phyloP scores from a whole-genome alignment of 208 protist species.

The Leishmania arabica region DNA sequence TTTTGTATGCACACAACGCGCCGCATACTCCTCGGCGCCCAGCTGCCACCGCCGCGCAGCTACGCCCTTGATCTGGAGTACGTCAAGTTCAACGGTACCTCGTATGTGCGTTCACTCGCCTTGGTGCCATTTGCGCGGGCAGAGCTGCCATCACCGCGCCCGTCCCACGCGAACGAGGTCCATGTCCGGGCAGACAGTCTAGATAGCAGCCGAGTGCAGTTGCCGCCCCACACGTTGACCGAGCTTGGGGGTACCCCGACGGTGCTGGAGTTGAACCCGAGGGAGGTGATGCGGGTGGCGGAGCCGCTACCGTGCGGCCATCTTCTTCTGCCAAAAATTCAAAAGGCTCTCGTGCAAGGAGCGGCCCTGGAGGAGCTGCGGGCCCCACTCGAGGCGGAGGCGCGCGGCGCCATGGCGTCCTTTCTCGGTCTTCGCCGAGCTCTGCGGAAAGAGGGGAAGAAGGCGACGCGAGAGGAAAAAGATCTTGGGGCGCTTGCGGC shows the following conservation, averaged over 20 bases:
- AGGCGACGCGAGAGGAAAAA: no score
- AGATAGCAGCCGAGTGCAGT: background rate
- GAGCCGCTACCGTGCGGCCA: constrained; percentile 75
- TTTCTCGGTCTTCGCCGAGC: constrained; percentile 11
- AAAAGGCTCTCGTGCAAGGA: constrained; percentile 24
- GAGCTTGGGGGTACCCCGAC: constrained; percentile 21
- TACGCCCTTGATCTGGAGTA: constrained; percentile 79
- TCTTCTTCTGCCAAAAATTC: constrained; percentile 37
- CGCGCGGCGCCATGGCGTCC: constrained; percentile 4
- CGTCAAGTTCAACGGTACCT: constrained; percentile 51
- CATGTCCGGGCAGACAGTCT: background rate
- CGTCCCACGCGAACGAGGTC: background rate
- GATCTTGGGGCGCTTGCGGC: no score
- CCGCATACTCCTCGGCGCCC: background rate
- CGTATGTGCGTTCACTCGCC: constrained; percentile 51
- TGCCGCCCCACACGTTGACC: constrained; percentile 3
- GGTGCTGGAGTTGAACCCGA: constrained; percentile 40
- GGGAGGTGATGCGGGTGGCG: constrained; percentile 47
- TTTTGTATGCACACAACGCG: constrained; percentile 12
- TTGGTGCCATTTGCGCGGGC: constrained; percentile 61
- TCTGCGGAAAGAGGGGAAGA: constrained; percentile 2
- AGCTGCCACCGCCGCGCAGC: background rate
- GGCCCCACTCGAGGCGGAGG: constrained; percentile 8
- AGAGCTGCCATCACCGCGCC: background rate
- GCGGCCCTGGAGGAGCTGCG: constrained; percentile 39